phyloP scores from a whole-genome alignment of 306 rosid genomes.

The Acacia confusa region DNA sequence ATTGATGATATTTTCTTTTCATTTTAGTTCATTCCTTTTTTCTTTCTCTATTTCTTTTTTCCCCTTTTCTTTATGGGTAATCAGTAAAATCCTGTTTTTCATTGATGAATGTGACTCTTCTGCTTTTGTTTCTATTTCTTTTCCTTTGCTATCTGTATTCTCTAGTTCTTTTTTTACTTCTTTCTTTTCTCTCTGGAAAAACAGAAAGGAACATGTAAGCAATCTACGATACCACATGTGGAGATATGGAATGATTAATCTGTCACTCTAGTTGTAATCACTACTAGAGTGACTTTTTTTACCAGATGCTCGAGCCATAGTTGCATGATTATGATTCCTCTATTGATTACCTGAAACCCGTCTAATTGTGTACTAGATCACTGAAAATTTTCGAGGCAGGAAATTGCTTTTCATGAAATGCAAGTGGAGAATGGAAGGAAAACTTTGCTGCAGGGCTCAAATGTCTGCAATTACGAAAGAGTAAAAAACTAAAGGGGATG shows the following conservation, averaged over 20 bases:
- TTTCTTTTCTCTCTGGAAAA: conserved; percentile 1
- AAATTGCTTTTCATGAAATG: conserved; percentile 15
- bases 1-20: conserved; percentile 4
- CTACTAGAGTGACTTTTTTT: background rate
- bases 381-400: background rate
- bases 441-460: background rate
- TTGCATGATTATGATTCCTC: background rate
- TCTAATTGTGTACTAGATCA: conserved; percentile 19
- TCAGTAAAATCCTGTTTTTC: background rate
- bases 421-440: conserved; percentile 9
- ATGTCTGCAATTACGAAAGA: background rate
- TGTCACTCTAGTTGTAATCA: background rate
- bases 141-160: background rate
- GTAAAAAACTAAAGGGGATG: conserved; percentile 4
- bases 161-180: background rate
- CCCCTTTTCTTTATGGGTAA: background rate
- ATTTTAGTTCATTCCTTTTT: conserved; percentile 5
- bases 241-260: background rate
- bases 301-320: background rate
- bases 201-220: background rate
- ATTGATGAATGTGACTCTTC: conserved; percentile 25
- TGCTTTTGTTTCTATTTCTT: background rate
- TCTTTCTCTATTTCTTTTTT: background rate
- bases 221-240: background rate
- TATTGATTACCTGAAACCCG: background rate